Evolutionary conservation across 257 asterid species (phyloP).

Genomic region (Scutellaria galericulata): DNA sequence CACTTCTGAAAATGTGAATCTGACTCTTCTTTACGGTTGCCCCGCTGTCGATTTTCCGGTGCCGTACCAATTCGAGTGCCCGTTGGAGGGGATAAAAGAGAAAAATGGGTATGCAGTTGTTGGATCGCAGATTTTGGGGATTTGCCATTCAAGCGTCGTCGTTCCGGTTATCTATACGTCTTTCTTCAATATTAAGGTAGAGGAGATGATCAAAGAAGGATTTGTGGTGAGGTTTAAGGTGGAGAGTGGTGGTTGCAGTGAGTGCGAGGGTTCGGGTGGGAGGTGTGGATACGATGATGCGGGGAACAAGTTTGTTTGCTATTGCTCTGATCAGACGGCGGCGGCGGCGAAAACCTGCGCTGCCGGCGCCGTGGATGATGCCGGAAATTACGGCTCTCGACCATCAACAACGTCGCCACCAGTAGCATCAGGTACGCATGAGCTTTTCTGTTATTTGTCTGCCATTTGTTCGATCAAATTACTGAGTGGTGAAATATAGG

Average conservation of each 20-base stretch:
- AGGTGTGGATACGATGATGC: slow-evolving; percentile 49
- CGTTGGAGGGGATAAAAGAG: slow-evolving; percentile 43
- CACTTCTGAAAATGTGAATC: slow-evolving; percentile 43
- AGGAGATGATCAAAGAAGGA: slow-evolving; percentile 43
- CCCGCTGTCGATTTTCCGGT: slow-evolving; percentile 36
- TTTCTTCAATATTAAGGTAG: slow-evolving; percentile 29
- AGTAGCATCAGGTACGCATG: slow-evolving; percentile 30
- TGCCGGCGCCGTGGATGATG: slow-evolving; percentile 17
- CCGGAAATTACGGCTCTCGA: slow-evolving; percentile 22
- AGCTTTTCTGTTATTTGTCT: neutral
- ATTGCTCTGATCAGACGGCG: slow-evolving; percentile 46
- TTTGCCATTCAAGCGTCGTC: slow-evolving; percentile 51
- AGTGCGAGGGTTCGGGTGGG: slow-evolving; percentile 57
- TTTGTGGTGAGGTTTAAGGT: slow-evolving; percentile 52
- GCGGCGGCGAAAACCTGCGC: slow-evolving; percentile 25
- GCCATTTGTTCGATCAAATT: slow-evolving; percentile 6
- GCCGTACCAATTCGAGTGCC: slow-evolving; percentile 47
- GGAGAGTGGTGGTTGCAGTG: slow-evolving; percentile 40
- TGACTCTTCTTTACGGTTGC: slow-evolving; percentile 58
- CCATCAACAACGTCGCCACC: slow-evolving; percentile 3
- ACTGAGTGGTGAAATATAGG: neutral
- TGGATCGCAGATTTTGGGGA: slow-evolving; percentile 43
- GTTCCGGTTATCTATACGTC: slow-evolving; percentile 43
- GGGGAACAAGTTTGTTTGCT: slow-evolving; percentile 47
- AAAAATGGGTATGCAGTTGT: slow-evolving; percentile 37